phyloP scores from a whole-genome alignment of 371 early-diverging fungal species.

The Chytridiales sp. region DNA sequence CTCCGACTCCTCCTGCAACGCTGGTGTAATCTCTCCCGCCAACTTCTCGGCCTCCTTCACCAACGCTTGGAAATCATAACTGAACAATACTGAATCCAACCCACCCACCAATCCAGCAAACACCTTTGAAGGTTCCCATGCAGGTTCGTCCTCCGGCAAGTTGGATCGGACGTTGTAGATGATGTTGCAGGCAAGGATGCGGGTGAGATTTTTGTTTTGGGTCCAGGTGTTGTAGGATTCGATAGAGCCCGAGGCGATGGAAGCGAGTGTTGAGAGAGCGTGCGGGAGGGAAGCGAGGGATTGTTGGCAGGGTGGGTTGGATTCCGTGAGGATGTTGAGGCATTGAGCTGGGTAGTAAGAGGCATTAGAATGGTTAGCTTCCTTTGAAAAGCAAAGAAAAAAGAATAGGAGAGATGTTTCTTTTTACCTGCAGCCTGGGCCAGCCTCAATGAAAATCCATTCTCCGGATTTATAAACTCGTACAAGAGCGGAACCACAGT shows the following conservation, averaged over 20 bases:
- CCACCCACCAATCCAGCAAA: no score
- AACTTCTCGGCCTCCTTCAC: constrained; percentile 3
- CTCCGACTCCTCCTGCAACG: constrained; percentile 1
- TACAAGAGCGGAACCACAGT: constrained; percentile 27
- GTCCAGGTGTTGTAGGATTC: constrained; percentile 13
- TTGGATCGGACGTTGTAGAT: constrained; percentile 49
- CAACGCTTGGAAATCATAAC: background rate
- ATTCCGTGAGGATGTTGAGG: constrained; percentile 79
- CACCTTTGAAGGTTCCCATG: no score
- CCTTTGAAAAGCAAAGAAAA: background rate
- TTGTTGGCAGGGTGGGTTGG: constrained; percentile 64
- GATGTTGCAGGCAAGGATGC: constrained; percentile 43
- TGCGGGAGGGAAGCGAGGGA: constrained; percentile 10
- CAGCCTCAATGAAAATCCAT: constrained; percentile 15
- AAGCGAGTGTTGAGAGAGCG: background rate
- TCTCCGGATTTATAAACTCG: constrained; percentile 15
- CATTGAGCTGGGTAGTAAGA: constrained; percentile 63
- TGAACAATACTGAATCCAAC: constrained; percentile 2
- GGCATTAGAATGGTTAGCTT: background rate
- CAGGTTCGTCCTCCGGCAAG: no score
- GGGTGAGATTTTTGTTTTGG: constrained; percentile 30
- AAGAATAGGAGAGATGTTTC: no score
- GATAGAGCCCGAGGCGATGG: constrained; percentile 19
- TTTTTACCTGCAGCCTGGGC: constrained; percentile 26
- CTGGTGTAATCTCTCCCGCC: background rate